Conservation (phyloP, 257 asterid genomes). For the Solanum tarijense region DNA sequence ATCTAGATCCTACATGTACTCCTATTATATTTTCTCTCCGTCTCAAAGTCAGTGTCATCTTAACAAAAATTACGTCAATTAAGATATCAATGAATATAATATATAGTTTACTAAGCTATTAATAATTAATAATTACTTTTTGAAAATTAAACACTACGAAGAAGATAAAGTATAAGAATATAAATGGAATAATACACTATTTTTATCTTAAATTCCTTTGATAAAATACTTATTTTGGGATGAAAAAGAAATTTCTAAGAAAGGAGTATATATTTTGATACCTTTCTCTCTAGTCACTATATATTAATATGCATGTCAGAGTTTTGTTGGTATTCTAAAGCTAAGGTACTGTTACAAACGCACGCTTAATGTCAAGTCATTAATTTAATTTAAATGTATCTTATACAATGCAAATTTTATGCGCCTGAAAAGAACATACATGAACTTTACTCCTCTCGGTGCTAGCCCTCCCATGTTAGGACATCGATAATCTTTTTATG, state of each 20-base stretch:
- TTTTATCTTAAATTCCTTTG: not conserved
- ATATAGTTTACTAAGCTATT: too few species aligned
- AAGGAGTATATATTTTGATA: not conserved
- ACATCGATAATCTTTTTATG: not conserved
- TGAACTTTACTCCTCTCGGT: not conserved
- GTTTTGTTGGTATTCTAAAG: not conserved
- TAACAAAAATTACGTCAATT: too few species aligned
- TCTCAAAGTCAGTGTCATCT: not conserved
- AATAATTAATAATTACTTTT: too few species aligned
- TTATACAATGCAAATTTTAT: not conserved
- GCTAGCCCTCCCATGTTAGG: not conserved
- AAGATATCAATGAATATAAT: too few species aligned
- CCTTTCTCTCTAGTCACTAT: not conserved
- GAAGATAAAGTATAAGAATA: too few species aligned
- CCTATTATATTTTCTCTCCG: not conserved
- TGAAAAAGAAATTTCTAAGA: too few species aligned
- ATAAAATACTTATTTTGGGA: not conserved
- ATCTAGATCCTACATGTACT: not conserved
- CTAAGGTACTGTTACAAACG: not conserved
- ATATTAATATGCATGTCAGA: not conserved
- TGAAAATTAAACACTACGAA: not conserved
- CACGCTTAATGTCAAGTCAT: not conserved
- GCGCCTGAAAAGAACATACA: not conserved
- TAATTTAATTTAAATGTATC: not conserved
- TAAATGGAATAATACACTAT: not conserved